Evolutionary conservation across 2,329 filamentous ascomycete species (phyloP).

Genomic region (Aspergillaceae sp.): DNA sequence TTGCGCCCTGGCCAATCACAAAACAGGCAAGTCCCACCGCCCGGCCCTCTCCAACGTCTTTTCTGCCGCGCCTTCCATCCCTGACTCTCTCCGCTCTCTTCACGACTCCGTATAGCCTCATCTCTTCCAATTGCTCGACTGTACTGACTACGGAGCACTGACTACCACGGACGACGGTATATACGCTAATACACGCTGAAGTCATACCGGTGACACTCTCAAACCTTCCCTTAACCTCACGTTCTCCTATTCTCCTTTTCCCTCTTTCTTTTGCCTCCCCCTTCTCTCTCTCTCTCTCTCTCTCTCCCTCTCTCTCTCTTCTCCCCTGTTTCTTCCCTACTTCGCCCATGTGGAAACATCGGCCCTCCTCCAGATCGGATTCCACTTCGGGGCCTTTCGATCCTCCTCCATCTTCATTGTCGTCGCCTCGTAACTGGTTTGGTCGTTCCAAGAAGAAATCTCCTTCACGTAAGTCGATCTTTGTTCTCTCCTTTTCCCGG

Average conservation of each 20-base stretch:
- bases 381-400: constrained; percentile 26
- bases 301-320: constrained; percentile 8
- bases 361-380: constrained; percentile 32
- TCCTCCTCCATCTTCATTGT: constrained; percentile 19
- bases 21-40: not conserved
- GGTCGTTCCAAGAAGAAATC: constrained; percentile 30
- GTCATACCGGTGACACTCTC: too few relatives aligned
- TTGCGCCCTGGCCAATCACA: not conserved
- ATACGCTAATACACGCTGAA: not conserved
- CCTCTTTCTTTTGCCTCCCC: constrained; percentile 3
- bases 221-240: not conserved
- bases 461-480: constrained; percentile 20
- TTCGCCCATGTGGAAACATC: constrained; percentile 34
- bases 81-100: too few relatives aligned
- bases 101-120: too few relatives aligned
- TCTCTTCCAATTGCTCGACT: too few relatives aligned
- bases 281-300: constrained; percentile 6
- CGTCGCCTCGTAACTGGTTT: constrained; percentile 21
- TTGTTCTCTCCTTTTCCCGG: constrained; percentile 4
- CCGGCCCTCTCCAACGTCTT: not conserved
- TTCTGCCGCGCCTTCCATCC: not conserved
- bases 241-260: not conserved
- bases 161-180: not conserved
- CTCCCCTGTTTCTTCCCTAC: constrained; percentile 6
- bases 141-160: not conserved